Base-by-base conservation (phyloP, 345 rosid species). In the Murraya koenigii region DNA sequence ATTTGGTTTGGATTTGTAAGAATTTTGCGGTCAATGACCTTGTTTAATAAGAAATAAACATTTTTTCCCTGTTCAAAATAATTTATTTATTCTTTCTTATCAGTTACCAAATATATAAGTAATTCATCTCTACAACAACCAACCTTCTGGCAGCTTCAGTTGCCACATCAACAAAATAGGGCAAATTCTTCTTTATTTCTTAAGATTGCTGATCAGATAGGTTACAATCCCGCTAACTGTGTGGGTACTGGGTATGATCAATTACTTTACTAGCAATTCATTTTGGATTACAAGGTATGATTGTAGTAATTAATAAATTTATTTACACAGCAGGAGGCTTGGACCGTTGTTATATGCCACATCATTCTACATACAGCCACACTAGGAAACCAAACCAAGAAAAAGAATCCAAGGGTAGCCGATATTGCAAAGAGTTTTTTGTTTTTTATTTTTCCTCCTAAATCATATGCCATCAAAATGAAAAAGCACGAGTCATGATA, bases 211-310 rank as follows among this genome's bases (percentile, higher is more conserved):
- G 80, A 77, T 80, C 66, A 61, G 76, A 66, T 41, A 41, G 82
- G 72, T 69, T 80, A 58, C 83, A 78, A 78, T 77, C 75, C 81
- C 84, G 72, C 64, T 59, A 58, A 72, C 66, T 22, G 25, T 41
- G 56, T 26, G 22, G 74, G 61, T 70, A n/a, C 22, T 44, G 32
- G 25, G n/a, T 25, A 67, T 36, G 13, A 38, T 66, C 55, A 69
- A 26, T 28, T 17, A 49, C 17, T 26, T 28, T 47, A n/a, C 55
- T 39, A n/a, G 55, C 55, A 67, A 41, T 25, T 38, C 41, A 41
- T 44, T 44, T 28, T 41, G 35, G 36, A 69, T 15, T 25, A 44
- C 23, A 44, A 26, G 35, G 56, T 26, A 26, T 5, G 58, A 19
- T 28, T 47, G 8, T 49, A 28, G 17, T 44, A 44, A 44, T 10